phyloP scores from a whole-genome alignment of 768 basidiomycete genomes.

The Strobilomyces echinocephalus region DNA sequence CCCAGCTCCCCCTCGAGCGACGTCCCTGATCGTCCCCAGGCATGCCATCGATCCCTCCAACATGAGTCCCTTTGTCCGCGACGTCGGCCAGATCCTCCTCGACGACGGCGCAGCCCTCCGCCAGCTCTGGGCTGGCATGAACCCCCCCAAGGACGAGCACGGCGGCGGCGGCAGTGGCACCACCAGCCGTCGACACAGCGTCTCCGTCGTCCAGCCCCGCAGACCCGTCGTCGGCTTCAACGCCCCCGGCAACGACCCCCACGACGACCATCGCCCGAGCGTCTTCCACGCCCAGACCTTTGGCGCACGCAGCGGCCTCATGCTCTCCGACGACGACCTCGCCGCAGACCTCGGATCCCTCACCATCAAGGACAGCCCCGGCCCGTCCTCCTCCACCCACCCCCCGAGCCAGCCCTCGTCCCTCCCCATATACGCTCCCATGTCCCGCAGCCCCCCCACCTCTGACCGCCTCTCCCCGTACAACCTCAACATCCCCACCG shows the following conservation, averaged over 20 bases:
- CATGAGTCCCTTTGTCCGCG: conserved; percentile 81
- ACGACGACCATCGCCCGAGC: conserved; percentile 37
- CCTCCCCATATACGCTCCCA: conserved; percentile 68
- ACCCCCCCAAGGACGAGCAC: conserved; percentile 58
- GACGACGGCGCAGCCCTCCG: conserved; percentile 71
- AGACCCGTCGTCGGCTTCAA: conserved; percentile 58
- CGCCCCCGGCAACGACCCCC: conserved; percentile 33
- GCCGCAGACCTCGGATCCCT: conserved; percentile 64
- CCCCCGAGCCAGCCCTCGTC: conserved; percentile 70
- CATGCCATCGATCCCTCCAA: conserved; percentile 59
- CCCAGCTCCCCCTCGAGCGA: conserved; percentile 52
- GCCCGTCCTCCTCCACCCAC: conserved; percentile 41
- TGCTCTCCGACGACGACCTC: conserved; percentile 78
- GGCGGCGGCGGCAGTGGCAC: conserved; percentile 69
- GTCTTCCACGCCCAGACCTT: conserved; percentile 33
- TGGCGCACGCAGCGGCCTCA: conserved; percentile 53
- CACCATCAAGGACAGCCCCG: conserved; percentile 38
- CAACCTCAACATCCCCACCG: conserved; percentile 53
- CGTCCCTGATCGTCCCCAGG: conserved; percentile 40
- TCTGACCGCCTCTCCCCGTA: conserved; percentile 52
- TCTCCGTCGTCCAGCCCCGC: conserved; percentile 76
- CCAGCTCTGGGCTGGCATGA: conserved; percentile 72
- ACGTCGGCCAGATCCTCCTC: conserved; percentile 71
- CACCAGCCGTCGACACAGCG: conserved; percentile 78
- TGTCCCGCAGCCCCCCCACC: conserved; percentile 58